phyloP scores from a whole-genome alignment of 2,329 filamentous ascomycete species.

The Tolypocladium inflatum region DNA sequence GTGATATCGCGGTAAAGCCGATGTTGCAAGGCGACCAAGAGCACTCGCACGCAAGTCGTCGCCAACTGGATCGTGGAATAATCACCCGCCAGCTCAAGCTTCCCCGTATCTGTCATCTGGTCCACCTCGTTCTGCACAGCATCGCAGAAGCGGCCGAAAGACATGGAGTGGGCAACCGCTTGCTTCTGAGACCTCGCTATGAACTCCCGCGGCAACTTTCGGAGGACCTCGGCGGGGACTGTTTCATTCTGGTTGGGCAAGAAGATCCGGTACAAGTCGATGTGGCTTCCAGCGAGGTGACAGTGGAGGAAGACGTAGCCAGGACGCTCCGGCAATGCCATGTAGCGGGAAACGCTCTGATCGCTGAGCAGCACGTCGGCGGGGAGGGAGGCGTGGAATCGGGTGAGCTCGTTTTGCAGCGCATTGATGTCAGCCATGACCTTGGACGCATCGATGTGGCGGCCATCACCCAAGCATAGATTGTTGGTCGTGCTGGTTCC shows the following conservation, averaged over 20 bases:
- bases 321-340: slow-evolving; percentile 18
- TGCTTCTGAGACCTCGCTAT: slow-evolving; percentile 26
- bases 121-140: slow-evolving; percentile 19
- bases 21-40: slow-evolving; percentile 25
- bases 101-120: slow-evolving; percentile 12
- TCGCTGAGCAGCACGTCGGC: slow-evolving; percentile 23
- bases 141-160: slow-evolving; percentile 25
- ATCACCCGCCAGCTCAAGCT: slow-evolving; percentile 17
- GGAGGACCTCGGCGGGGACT: slow-evolving; percentile 19
- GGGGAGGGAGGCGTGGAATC: slow-evolving; percentile 24
- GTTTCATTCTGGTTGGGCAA: slow-evolving; percentile 24
- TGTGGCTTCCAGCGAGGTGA: slow-evolving; percentile 23
- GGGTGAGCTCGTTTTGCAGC: slow-evolving; percentile 27
- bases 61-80: slow-evolving; percentile 21
- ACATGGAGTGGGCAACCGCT: slow-evolving; percentile 27
- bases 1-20: slow-evolving; percentile 23
- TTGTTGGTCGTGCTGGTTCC: slow-evolving; percentile 14
- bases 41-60: slow-evolving; percentile 19
- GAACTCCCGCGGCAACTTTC: slow-evolving; percentile 25
- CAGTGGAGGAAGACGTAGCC: slow-evolving; percentile 28
- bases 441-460: slow-evolving; percentile 22
- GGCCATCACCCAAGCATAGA: slow-evolving; percentile 11
- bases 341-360: slow-evolving; percentile 20
- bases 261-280: slow-evolving; percentile 29
- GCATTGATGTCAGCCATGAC: slow-evolving; percentile 26